Conservation (phyloP, 305 asterid genomes). For the Rubia peregrina region DNA sequence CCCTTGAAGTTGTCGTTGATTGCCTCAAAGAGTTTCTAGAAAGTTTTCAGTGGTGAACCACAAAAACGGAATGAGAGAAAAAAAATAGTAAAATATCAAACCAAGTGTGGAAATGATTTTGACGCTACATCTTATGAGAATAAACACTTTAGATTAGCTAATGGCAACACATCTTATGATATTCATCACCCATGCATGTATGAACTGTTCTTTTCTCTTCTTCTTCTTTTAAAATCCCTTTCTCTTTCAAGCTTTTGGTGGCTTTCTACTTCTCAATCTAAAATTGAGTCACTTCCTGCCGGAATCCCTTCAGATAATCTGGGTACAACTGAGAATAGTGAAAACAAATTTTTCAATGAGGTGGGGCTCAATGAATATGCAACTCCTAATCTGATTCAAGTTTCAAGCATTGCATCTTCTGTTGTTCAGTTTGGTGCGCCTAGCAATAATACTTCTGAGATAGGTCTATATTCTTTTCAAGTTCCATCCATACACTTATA, state of each 20-base stretch:
- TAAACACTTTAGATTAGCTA: constrained; percentile 31
- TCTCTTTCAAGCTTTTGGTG: constrained; percentile 13
- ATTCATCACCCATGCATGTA: constrained; percentile 86
- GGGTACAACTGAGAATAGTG: constrained; percentile 22
- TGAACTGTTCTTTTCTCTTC: not conserved
- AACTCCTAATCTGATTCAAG: constrained; percentile 29
- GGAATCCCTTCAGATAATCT: constrained; percentile 17
- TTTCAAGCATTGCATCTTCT: constrained; percentile 33
- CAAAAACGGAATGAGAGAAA: no score
- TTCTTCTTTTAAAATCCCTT: not conserved
- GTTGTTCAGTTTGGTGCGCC: constrained; percentile 29
- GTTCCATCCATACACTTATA: not conserved
- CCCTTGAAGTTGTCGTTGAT: no score
- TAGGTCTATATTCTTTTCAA: constrained; percentile 21
- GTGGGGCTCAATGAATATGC: constrained; percentile 25
- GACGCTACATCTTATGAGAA: constrained; percentile 27
- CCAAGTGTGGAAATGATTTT: constrained; percentile 23
- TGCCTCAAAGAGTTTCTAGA: no score
- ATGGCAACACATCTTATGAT: constrained; percentile 58
- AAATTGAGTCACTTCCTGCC: constrained; percentile 29
- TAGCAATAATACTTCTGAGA: constrained; percentile 45
- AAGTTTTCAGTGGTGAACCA: no score
- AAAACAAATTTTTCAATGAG: constrained; percentile 28
- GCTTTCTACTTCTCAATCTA: constrained; percentile 29
- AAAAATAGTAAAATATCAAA: no score